These are phyloP conservation scores for Lichtheimia hyalospora DNA, from an alignment of 371 early-diverging fungal genomes.

Conservation along the genomic window DNA sequence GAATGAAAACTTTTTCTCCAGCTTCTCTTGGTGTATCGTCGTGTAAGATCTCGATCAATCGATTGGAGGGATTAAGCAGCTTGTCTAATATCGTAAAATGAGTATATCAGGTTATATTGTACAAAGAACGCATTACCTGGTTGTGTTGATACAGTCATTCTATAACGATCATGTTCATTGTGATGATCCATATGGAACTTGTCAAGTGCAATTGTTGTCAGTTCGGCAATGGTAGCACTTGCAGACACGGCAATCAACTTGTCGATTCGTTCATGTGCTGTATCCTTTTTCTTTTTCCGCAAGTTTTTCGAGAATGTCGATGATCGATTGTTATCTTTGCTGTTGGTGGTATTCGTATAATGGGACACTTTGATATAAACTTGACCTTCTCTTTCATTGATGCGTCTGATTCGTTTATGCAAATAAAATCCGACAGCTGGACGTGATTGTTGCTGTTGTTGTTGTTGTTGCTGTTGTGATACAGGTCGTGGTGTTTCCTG, in stretches of 20 bases:
- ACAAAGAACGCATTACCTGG: constrained; percentile 10
- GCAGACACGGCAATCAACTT: constrained; percentile 42
- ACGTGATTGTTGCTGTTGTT: constrained; percentile 33
- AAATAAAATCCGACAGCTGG: constrained; percentile 49
- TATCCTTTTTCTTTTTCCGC: constrained; percentile 17
- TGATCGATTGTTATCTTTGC: background rate
- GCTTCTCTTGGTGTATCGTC: constrained; percentile 25
- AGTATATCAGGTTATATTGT: background rate
- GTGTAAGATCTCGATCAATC: constrained; percentile 20
- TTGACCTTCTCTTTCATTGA: constrained; percentile 41
- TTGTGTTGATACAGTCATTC: constrained; percentile 9
- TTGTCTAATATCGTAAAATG: constrained; percentile 13
- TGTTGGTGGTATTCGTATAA: constrained; percentile 21
- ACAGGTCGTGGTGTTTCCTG: constrained; percentile 36
- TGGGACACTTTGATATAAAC: constrained; percentile 46
- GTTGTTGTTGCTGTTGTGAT: constrained; percentile 13
- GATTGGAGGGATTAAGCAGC: constrained; percentile 10
- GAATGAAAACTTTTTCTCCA: constrained; percentile 35
- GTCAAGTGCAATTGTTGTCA: constrained; percentile 37
- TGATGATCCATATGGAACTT: constrained; percentile 41
- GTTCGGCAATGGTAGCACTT: constrained; percentile 27
- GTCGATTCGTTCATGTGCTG: constrained; percentile 30
- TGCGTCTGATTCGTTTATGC: constrained; percentile 55
- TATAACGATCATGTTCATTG: constrained; percentile 17
- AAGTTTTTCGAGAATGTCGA: constrained; percentile 13